Evolutionary conservation across 495 filamentous ascomycete genomes (phyloP).

Genomic region (Talaromyces liani): DNA sequence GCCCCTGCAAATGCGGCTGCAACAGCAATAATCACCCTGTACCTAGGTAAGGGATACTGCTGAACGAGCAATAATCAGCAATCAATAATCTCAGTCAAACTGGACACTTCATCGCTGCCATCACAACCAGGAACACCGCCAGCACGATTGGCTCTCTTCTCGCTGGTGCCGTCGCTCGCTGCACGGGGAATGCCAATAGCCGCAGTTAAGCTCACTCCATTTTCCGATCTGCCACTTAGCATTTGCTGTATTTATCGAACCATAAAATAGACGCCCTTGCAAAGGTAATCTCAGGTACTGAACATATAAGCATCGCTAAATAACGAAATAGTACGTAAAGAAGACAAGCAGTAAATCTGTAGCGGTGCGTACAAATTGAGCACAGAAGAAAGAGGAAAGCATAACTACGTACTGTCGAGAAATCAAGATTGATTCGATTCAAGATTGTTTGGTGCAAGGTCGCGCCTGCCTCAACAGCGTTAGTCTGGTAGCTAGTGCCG

Average conservation of each 20-base stretch:
- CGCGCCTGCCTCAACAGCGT: background rate
- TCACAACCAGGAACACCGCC: slow-evolving; percentile 10
- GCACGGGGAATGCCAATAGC: slow-evolving; percentile 13
- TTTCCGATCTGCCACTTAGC: background rate
- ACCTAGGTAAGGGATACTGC: slow-evolving; percentile 1
- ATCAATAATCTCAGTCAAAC: background rate
- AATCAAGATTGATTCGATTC: too few relatives aligned
- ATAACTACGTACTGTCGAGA: too few relatives aligned
- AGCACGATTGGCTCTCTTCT: slow-evolving; percentile 6
- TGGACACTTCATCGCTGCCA: too few relatives aligned
- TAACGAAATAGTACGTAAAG: too few relatives aligned
- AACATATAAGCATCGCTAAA: too few relatives aligned
- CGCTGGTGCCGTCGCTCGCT: background rate
- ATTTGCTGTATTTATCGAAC: background rate
- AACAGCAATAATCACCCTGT: too few relatives aligned
- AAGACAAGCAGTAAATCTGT: too few relatives aligned
- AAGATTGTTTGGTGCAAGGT: background rate
- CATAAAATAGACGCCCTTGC: background rate
- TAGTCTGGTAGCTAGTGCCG: background rate
- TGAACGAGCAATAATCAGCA: background rate
- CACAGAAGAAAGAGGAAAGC: background rate
- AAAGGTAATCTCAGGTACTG: background rate
- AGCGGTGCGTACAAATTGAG: background rate
- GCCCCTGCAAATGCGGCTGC: background rate
- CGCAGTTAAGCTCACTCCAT: slow-evolving; percentile 9